Base-by-base conservation (phyloP, 768 basidiomycete genomes). In the Chalciporus piperatus region DNA sequence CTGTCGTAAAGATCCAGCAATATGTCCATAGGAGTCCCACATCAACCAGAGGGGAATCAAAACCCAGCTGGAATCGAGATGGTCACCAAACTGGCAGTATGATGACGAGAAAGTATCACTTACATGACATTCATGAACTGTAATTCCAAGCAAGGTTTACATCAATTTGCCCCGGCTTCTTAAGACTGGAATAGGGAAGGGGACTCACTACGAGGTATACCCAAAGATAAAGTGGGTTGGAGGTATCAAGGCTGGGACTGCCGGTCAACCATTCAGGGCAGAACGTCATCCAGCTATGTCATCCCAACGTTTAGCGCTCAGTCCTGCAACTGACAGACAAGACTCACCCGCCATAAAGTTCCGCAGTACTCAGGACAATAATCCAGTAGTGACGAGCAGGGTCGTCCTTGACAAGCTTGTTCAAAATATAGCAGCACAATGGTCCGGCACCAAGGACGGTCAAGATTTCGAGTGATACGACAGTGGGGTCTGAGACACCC, bases 81-180 rank as follows among this genome's bases (percentile, higher is more conserved):
- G 14, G 32, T 48, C 43, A 43, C 33, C 3, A 33, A 43, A 20
- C 8, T 48, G 32, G 27, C 9, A 1, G 4, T 39, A 19, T 41
- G 9, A 32, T 2, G 30, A 32, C 2, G 8, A n/a, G 27, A 16
- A 38, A 11, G 40, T 19, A 42, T 22, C 30, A 73, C 84, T 67
- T 63, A 89, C 87, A 92, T 81, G 45, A 77, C 51, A 59, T 92
- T 92, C 87, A 92, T 88, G 63, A 91, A 82, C 89, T 92, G 56
- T 5, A 11, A 28, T 38, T 27, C 23, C 20, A 27, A 49, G 43
- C n/a, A 37, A 20, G 10, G 9, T 41, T 27, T 2, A 48, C 22
- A 39, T 45, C 37, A 48, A 38, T 39, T 20, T 20, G 35, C 25
- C 17, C 9, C 12, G 33, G 17, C 25, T 35, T 39, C 28, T 41